A percentile compares a stretch with the other conserved stretches of the same genome.
phyloP scores from a whole-genome alignment of 2,329 filamentous ascomycete genomes.

The Monosporascus sp. region DNA sequence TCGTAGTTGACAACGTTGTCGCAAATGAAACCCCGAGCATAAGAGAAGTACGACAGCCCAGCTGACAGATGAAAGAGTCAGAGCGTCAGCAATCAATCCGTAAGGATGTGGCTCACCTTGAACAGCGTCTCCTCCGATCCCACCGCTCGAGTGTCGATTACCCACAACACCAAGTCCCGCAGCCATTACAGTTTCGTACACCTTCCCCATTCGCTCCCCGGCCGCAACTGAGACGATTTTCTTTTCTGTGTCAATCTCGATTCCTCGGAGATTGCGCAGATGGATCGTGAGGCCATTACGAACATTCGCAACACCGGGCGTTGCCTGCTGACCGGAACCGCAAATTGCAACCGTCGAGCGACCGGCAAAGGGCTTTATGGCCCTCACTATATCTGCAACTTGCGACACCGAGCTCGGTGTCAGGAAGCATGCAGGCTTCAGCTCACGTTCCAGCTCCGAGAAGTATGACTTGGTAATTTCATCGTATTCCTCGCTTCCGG shows the following conservation, averaged over 20 bases:
- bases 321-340: constrained; percentile 6
- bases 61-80: constrained; percentile 8
- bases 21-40: constrained; percentile 7
- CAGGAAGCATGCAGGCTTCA: constrained; percentile 10
- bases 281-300: constrained; percentile 6
- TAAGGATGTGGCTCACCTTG: constrained; percentile 6
- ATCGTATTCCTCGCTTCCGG: constrained; percentile 5
- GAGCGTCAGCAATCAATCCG: neutral
- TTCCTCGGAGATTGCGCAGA: constrained; percentile 3
- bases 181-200: constrained; percentile 9
- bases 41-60: constrained; percentile 10
- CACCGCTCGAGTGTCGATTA: constrained; percentile 10
- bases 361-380: constrained; percentile 1
- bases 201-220: constrained; percentile 5
- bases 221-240: constrained; percentile 2
- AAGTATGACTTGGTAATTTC: constrained; percentile 10
- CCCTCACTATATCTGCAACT: constrained; percentile 7
- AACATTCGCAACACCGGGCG: constrained; percentile 5
- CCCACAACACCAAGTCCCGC: constrained; percentile 10
- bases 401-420: constrained; percentile 6
- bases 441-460: constrained; percentile 9
- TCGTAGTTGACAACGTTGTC: constrained; percentile 19
- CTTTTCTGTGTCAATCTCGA: constrained; percentile 3
- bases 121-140: constrained; percentile 11
- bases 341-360: constrained; percentile 3